Evolutionary conservation across 768 basidiomycete species (phyloP).

Genomic region (Floccularia luteovirens): DNA sequence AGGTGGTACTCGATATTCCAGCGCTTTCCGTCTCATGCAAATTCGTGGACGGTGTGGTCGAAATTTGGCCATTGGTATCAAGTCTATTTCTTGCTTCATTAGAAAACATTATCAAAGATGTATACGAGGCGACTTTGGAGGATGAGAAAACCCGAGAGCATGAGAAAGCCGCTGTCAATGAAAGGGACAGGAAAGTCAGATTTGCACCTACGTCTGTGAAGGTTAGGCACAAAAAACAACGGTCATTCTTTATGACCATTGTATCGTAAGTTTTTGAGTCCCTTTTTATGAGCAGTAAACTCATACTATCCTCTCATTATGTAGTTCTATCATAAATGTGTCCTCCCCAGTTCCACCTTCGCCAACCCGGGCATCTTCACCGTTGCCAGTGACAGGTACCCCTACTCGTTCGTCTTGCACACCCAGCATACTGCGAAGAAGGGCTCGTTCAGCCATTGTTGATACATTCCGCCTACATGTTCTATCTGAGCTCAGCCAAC

Average conservation of each 20-base stretch:
- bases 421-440: conserved; percentile 33
- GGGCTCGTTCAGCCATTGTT: conserved; percentile 60
- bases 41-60: conserved; percentile 49
- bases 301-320: conserved; percentile 1
- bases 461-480: conserved; percentile 61
- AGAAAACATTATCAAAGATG: conserved; percentile 42
- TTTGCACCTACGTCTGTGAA: conserved; percentile 19
- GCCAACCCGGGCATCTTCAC: conserved; percentile 16
- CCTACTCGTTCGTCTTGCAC: conserved; percentile 15
- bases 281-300: conserved; percentile 11
- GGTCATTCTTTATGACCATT: conserved; percentile 63
- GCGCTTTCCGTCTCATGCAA: conserved; percentile 35
- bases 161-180: conserved; percentile 13
- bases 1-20: conserved; percentile 57
- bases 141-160: conserved; percentile 24
- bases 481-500: conserved; percentile 38
- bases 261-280: conserved; percentile 39
- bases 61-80: conserved; percentile 30
- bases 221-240: conserved; percentile 57
- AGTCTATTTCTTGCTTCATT: conserved; percentile 34
- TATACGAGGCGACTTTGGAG: conserved; percentile 39
- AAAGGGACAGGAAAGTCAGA: conserved; percentile 10
- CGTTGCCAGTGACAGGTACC: conserved; percentile 14
- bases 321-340: conserved; percentile 21
- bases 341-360: conserved; percentile 21